Evolutionary conservation across 805 yeast species (phyloP), one percentile per base, ranked within the genome.

Genomic region (Cyberlindnera suaveolens): DNA sequence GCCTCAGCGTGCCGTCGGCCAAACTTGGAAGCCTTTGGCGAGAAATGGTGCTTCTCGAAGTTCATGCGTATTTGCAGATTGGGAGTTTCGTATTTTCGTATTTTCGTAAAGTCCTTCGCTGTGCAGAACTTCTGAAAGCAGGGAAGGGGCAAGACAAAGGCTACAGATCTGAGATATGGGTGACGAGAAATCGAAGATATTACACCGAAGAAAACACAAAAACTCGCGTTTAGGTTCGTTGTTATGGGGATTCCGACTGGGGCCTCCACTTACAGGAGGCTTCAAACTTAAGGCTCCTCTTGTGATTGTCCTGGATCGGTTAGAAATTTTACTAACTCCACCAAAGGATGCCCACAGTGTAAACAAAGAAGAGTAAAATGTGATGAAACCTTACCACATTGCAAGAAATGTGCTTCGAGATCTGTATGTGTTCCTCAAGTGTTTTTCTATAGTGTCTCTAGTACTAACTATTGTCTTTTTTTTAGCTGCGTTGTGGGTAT

Each of bases 341-440:
- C 20, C 51, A 55, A 68, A 44, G 90, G 91, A 10, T 84, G 91
- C 58, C 77, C 75, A 5, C 77, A 79, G 35, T 80, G 86, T 59
- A 78, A 78, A 49, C 66, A 68, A 42, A 65, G 85, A 26, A 62
- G 82, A 19, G 72, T 80, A 51, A 80, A 79, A 51, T 80, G 86
- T 55, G 84, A 80, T 57, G 85, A 80, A 55, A 57, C 63, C 5
- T 63, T 75, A 8, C 85, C 86, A 1, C 59, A 63, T 31, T 80
- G 86, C 53, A 56, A 57, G 39, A 76, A 76, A 49, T 80, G 86
- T 53, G 46, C 36, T 5, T 20, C 48, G 8, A 44, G 54, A 38
- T 30, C 43, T 3, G 50, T 65, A 23, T 23, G 27, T 23, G 10
- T 23, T 23, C 37, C 17, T 34, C 20, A 19, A 9, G 17, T 8